These are phyloP conservation scores for Paramecium biaurelia DNA, from an alignment of 73 alveolate genomes.

Conservation along the genomic window DNA sequence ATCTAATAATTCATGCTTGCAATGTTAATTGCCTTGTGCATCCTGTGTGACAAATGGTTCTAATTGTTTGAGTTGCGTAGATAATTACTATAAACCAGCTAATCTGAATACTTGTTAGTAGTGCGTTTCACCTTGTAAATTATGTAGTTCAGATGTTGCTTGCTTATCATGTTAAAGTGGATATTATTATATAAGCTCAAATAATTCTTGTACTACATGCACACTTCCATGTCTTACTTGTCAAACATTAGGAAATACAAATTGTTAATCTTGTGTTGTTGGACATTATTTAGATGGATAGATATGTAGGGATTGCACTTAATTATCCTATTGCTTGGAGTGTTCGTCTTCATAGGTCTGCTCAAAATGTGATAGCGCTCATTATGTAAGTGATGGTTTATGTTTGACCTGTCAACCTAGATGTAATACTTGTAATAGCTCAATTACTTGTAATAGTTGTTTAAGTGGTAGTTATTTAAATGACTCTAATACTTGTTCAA, in stretches of 20 bases:
- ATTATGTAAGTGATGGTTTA: not conserved
- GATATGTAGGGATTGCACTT: not conserved
- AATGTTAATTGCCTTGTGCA: slow-evolving; percentile 20
- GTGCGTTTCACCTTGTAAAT: not conserved
- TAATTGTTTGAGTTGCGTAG: slow-evolving; percentile 20
- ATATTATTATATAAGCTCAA: not conserved
- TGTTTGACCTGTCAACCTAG: not conserved
- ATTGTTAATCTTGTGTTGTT: not conserved
- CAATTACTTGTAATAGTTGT: not conserved
- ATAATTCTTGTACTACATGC: not conserved
- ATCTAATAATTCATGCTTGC: not conserved
- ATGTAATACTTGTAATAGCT: not conserved
- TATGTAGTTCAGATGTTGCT: not conserved
- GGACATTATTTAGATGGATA: not conserved
- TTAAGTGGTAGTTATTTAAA: not conserved
- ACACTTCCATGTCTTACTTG: not conserved
- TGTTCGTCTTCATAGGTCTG: not conserved
- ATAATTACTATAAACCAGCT: not conserved
- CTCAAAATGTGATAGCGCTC: not conserved
- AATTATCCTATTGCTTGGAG: not conserved
- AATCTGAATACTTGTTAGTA: not conserved
- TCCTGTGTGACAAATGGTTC: slow-evolving; percentile 26
- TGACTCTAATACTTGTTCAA: not conserved
- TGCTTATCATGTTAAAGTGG: not conserved
- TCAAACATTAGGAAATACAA: not conserved